Evolutionary conservation across 495 filamentous ascomycete species (phyloP).

Genomic region (Hyaloscypha variabilis): DNA sequence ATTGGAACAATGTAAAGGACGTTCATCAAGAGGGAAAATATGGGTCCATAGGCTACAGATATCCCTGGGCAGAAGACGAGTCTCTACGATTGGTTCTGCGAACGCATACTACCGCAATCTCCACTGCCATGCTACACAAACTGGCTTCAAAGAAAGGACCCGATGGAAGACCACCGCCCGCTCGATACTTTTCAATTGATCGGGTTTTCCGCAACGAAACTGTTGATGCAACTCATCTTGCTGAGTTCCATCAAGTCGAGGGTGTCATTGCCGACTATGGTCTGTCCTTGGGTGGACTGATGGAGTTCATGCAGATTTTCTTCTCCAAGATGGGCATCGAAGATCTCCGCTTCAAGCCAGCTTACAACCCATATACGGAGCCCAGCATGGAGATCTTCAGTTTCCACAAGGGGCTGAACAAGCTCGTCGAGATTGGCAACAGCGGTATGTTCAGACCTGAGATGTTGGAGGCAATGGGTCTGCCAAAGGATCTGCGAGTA

Average conservation of each 20-base stretch:
- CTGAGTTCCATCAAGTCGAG: constrained; percentile 98
- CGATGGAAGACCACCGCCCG: constrained; percentile 61
- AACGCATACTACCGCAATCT: constrained; percentile 93
- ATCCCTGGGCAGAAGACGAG: constrained; percentile 90
- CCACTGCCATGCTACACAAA: constrained; percentile 85
- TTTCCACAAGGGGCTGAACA: constrained; percentile 84
- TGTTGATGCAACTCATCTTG: constrained; percentile 94
- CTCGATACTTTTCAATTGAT: constrained; percentile 96
- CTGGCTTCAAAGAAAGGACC: constrained; percentile 66
- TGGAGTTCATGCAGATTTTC: constrained; percentile 97
- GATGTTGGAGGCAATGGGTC: constrained; percentile 81
- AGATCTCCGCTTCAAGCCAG: constrained; percentile 88
- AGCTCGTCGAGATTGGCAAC: constrained; percentile 97
- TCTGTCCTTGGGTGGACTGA: constrained; percentile 86
- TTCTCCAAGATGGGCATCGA: constrained; percentile 94
- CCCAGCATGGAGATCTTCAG: constrained; percentile 96
- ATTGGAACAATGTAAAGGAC: constrained; percentile 81
- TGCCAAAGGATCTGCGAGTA: constrained; percentile 84
- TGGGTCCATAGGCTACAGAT: constrained; percentile 92
- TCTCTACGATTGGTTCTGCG: constrained; percentile 86
- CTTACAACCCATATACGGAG: constrained; percentile 99
- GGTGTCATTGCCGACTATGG: constrained; percentile 97
- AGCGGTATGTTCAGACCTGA: constrained; percentile 98
- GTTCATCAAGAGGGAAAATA: constrained; percentile 88
- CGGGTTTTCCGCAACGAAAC: constrained; percentile 96